phyloP scores from a whole-genome alignment of 352 stramenopile genomes.

The Globisporangium uncinulatum region DNA sequence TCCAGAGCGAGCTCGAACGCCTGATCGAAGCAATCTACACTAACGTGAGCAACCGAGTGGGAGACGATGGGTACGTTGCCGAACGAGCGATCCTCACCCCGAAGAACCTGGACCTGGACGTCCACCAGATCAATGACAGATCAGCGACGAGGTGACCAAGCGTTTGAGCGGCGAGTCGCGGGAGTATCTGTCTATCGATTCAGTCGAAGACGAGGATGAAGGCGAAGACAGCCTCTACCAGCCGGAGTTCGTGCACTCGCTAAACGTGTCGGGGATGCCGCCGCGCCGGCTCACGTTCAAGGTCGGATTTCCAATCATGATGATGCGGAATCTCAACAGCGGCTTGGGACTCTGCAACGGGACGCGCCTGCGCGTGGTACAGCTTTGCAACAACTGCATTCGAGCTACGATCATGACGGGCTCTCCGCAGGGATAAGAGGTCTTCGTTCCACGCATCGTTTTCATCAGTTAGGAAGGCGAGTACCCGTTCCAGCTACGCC shows the following conservation, averaged over 20 bases:
- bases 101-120: conserved; percentile 60
- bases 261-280: conserved; percentile 13
- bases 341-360: too few species aligned
- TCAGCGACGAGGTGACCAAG: conserved; percentile 84
- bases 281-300: background rate
- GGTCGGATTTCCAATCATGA: conserved; percentile 7
- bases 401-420: too few species aligned
- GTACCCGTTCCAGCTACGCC: too few species aligned
- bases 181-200: background rate
- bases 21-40: too few species aligned
- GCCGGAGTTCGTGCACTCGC: conserved; percentile 74
- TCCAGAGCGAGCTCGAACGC: too few species aligned
- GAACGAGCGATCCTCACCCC: conserved; percentile 80
- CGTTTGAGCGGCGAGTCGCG: conserved; percentile 53
- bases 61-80: conserved; percentile 76
- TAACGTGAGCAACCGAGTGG: too few species aligned
- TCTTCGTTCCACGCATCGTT: too few species aligned
- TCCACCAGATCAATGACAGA: conserved; percentile 76
- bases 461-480: too few species aligned
- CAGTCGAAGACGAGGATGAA: conserved; percentile 79
- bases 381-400: too few species aligned
- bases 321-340: conserved; percentile 11
- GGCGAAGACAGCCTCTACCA: conserved; percentile 82
- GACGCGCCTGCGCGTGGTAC: too few species aligned
- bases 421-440: too few species aligned